A percentile compares a stretch with the other conserved stretches of the same genome.
Conservation (phyloP, 2,329 filamentous ascomycete species). For the Catunica adiposa region DNA sequence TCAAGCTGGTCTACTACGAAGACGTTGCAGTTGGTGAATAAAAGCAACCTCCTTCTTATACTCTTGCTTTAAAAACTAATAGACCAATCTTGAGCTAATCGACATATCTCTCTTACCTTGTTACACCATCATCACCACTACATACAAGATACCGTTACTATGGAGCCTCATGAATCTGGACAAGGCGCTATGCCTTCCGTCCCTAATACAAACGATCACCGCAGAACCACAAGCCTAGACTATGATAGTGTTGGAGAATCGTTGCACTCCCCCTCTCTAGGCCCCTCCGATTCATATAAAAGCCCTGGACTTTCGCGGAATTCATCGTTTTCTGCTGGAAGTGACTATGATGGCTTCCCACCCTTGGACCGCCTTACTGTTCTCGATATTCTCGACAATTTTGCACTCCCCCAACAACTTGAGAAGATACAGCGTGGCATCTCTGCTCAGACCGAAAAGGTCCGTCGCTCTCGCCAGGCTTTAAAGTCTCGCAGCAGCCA, state of each 20-base stretch:
- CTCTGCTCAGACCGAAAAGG: constrained; percentile 67
- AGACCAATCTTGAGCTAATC: no score
- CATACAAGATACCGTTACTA: not conserved
- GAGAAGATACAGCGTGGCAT: constrained; percentile 79
- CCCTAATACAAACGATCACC: not conserved
- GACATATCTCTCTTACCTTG: no score
- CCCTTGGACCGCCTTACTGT: constrained; percentile 80
- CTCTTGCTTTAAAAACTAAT: no score
- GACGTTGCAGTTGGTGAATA: no score
- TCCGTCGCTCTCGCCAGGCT: constrained; percentile 66
- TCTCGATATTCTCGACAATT: constrained; percentile 86
- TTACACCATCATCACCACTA: not conserved
- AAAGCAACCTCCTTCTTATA: no score
- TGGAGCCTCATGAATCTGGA: not conserved
- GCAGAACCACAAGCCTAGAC: constrained; percentile 17
- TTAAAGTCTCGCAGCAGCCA: constrained; percentile 58
- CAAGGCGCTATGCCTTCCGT: not conserved
- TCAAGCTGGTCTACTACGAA: no score
- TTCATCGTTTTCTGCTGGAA: constrained; percentile 67
- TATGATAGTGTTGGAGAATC: constrained; percentile 32
- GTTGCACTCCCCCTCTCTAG: constrained; percentile 25
- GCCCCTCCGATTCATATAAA: constrained; percentile 25
- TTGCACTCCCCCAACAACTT: constrained; percentile 74
- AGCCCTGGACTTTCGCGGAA: constrained; percentile 54
- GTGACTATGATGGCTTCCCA: constrained; percentile 72